Percentiles rank a stretch among this genome's conserved stretches.
phyloP scores from a whole-genome alignment of 805 yeast genomes.

The Kazachstania viticola region DNA sequence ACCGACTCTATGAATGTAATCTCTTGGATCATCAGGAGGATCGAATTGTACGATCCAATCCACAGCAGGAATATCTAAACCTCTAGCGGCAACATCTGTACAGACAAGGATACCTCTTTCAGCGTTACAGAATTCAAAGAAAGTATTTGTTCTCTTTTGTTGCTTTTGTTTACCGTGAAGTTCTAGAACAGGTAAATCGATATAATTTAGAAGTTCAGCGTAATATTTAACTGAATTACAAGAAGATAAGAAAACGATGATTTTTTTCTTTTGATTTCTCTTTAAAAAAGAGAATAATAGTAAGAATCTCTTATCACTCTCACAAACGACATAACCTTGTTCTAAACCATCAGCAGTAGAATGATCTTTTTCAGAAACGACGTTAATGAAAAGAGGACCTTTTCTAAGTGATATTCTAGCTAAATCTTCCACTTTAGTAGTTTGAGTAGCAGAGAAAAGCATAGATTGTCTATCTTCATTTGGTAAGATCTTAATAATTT shows the following conservation, averaged over 20 bases:
- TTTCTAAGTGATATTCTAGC: constrained; percentile 92
- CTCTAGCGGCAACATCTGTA: constrained; percentile 99
- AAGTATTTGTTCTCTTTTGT: constrained; percentile 95
- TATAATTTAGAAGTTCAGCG: constrained; percentile 88
- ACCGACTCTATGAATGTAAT: constrained; percentile 97
- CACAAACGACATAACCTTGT: constrained; percentile 97
- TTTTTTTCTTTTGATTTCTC: constrained; percentile 81
- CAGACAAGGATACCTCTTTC: constrained; percentile 86
- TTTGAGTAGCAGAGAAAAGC: constrained; percentile 98
- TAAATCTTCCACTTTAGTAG: constrained; percentile 95
- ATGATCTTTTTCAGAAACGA: constrained; percentile 67
- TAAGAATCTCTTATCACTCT: constrained; percentile 86
- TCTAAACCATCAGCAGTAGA: constrained; percentile 96
- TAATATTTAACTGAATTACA: constrained; percentile 96
- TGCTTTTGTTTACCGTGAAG: constrained; percentile 97
- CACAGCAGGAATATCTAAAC: constrained; percentile 94
- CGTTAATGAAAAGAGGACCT: constrained; percentile 90
- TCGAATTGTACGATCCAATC: constrained; percentile 99
- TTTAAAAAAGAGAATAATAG: constrained; percentile 86
- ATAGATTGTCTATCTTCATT: constrained; percentile 88
- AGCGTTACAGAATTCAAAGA: constrained; percentile 96
- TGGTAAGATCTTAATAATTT: constrained; percentile 87
- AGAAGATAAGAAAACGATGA: constrained; percentile 89
- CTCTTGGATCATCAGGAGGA: constrained; percentile 99
- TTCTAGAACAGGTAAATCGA: constrained; percentile 92